phyloP scores from a whole-genome alignment of 2,329 filamentous ascomycete species.

The Fusarium mundagurra region DNA sequence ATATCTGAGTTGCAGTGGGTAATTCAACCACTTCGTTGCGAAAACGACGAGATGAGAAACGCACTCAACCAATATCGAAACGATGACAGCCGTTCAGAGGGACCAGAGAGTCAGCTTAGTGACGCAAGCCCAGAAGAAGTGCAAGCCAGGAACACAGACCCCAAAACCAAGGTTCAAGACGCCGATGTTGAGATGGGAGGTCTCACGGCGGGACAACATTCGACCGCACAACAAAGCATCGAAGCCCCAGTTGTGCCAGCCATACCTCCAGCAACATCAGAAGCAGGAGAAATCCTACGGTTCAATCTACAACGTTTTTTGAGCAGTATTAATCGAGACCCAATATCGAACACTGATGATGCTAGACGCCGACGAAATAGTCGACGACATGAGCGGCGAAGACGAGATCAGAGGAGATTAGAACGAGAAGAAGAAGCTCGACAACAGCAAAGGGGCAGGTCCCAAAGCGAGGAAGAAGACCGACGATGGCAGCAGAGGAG shows the following conservation, averaged over 20 bases:
- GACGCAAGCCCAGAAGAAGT: neutral
- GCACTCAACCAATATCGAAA: neutral
- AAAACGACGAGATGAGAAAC: neutral
- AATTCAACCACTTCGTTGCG: neutral
- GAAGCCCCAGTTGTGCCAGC: fast-evolving
- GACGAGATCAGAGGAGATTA: neutral
- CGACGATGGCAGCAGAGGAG: neutral
- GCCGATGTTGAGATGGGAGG: neutral
- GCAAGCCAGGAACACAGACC: neutral
- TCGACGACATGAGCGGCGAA: neutral
- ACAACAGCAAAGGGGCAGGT: neutral
- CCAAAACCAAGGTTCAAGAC: fast-evolving
- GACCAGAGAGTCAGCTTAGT: fast-evolving
- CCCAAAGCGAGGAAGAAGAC: neutral
- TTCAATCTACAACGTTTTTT: too few relatives aligned
- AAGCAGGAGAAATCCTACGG: fast-evolving
- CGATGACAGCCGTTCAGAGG: too few relatives aligned
- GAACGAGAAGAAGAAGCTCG: neutral
- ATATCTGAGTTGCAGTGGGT: too few relatives aligned
- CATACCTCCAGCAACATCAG: neutral
- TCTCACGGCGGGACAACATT: neutral
- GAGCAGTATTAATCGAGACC: neutral
- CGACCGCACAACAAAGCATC: neutral
- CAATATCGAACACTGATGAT: neutral
- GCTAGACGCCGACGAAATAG: neutral